These are phyloP conservation scores for Curvularia sp. DNA, from an alignment of 2,329 filamentous ascomycete genomes.

Conservation along the genomic window DNA sequence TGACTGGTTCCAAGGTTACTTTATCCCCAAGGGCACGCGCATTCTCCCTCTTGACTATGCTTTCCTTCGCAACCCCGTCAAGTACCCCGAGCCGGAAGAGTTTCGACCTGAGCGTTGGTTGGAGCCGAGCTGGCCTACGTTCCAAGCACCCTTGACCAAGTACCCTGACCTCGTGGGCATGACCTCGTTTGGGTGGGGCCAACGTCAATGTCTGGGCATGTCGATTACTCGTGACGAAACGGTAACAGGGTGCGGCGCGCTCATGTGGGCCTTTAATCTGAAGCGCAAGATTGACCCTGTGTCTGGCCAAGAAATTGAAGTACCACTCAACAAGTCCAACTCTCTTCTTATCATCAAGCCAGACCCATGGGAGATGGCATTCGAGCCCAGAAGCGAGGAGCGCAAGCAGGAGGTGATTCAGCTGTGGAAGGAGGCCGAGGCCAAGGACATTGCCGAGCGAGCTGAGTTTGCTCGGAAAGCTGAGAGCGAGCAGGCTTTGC, in stretches of 20 bases:
- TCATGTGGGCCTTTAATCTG: conserved; percentile 58
- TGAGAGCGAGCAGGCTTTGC: conserved; percentile 26
- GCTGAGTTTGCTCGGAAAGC: conserved; percentile 43
- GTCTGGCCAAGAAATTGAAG: conserved; percentile 52
- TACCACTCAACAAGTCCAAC: conserved; percentile 60
- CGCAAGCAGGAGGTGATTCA: conserved; percentile 44
- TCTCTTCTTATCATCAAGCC: conserved; percentile 66
- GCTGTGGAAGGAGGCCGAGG: conserved; percentile 48
- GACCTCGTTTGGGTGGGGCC: conserved; percentile 70
- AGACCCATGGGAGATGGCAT: conserved; percentile 62
- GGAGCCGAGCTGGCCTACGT: conserved; percentile 68
- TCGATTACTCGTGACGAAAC: conserved; percentile 65
- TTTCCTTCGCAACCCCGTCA: conserved; percentile 57
- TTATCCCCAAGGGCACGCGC: conserved; percentile 57
- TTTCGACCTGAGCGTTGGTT: conserved; percentile 70
- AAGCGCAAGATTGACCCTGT: conserved; percentile 57
- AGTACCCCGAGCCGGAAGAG: conserved; percentile 69
- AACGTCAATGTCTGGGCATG: conserved; percentile 68
- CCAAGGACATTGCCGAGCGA: conserved; percentile 46
- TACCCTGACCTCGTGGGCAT: conserved; percentile 70
- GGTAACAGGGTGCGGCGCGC: conserved; percentile 59
- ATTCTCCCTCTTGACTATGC: conserved; percentile 48
- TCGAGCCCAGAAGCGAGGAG: conserved; percentile 57
- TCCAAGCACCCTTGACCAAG: conserved; percentile 67
- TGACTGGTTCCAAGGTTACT: conserved; percentile 58